Conservation (phyloP, 495 filamentous ascomycete genomes). For the Podospora sp. region DNA sequence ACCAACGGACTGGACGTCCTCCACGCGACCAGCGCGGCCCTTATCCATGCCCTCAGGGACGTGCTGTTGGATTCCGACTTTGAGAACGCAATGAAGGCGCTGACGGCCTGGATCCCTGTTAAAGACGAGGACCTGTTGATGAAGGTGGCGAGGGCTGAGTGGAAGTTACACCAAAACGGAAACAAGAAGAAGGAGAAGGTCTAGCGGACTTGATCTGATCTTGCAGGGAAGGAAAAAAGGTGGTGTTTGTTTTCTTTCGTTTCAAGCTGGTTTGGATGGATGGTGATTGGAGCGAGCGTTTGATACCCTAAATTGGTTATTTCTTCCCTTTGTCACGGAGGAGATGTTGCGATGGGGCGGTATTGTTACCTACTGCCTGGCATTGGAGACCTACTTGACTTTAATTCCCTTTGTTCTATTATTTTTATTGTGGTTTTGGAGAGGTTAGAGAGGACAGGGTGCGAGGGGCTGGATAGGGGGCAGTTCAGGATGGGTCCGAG, state of each 20-base stretch:
- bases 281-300: background rate
- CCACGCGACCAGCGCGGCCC: constrained; percentile 85
- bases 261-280: background rate
- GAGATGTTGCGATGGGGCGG: background rate
- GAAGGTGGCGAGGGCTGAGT: constrained; percentile 90
- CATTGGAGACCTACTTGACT: background rate
- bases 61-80: constrained; percentile 94
- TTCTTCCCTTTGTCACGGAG: background rate
- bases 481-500: background rate
- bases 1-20: constrained; percentile 76
- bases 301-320: background rate
- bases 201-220: background rate
- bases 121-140: constrained; percentile 94
- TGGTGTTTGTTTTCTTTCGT: background rate
- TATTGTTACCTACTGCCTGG: background rate
- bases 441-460: background rate
- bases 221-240: background rate
- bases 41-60: constrained; percentile 90
- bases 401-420: background rate
- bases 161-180: constrained; percentile 65
- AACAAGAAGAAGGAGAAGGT: constrained; percentile 21
- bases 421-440: background rate
- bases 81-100: constrained; percentile 96
- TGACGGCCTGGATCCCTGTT: constrained; percentile 94
- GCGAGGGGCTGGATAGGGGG: background rate